phyloP scores from a whole-genome alignment of 495 filamentous ascomycete species.

The Glutinoglossum americanum region DNA sequence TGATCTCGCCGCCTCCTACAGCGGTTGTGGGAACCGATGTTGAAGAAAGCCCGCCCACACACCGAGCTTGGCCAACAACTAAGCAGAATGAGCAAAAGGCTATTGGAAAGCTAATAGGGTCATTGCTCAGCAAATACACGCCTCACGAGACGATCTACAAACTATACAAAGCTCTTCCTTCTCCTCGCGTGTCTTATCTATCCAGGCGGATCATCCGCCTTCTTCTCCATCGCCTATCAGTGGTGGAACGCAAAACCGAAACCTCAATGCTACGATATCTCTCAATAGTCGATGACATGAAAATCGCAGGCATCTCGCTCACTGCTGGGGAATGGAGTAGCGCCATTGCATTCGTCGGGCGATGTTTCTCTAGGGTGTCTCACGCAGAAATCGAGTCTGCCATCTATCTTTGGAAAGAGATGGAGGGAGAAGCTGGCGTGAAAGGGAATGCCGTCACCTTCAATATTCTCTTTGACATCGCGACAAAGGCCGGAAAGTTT shows the following conservation, averaged over 20 bases:
- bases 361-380: slow-evolving; percentile 39
- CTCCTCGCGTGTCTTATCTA: slow-evolving; percentile 45
- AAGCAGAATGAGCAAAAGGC: background rate
- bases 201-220: slow-evolving; percentile 31
- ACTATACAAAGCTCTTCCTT: slow-evolving; percentile 36
- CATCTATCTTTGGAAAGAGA: slow-evolving; percentile 67
- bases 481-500: slow-evolving; percentile 66
- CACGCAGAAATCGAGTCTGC: slow-evolving; percentile 45
- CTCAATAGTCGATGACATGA: slow-evolving; percentile 63
- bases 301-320: slow-evolving; percentile 39
- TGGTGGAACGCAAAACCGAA: slow-evolving; percentile 31
- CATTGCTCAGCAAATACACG: background rate
- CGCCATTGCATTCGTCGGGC: slow-evolving; percentile 57
- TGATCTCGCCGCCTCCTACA: background rate
- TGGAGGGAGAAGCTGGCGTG: slow-evolving; percentile 55
- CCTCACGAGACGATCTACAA: slow-evolving; percentile 21
- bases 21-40: background rate
- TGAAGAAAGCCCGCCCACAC: background rate
- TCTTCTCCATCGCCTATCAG: slow-evolving; percentile 47
- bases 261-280: slow-evolving; percentile 60
- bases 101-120: background rate
- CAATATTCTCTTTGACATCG: slow-evolving; percentile 77
- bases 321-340: slow-evolving; percentile 53
- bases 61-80: background rate
- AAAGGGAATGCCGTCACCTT: slow-evolving; percentile 51